Evolutionary conservation across 139 green algal species (phyloP).

Genomic region (Chlorella sp.): DNA sequence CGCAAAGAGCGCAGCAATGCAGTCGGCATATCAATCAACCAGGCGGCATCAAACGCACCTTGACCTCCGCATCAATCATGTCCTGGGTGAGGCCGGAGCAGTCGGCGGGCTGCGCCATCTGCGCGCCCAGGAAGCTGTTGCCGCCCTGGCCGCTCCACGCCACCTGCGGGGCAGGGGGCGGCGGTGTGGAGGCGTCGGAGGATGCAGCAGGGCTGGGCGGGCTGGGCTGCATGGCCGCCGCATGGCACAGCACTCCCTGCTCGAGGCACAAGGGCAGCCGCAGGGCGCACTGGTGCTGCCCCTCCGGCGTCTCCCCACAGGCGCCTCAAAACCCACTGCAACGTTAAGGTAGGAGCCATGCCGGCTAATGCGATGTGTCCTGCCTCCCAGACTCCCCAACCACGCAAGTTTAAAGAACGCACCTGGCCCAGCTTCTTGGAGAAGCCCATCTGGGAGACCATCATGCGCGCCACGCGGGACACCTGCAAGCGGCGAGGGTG

Average conservation of each 20-base stretch:
- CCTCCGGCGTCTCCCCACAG: too few species aligned
- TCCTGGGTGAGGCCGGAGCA: conserved; percentile 81
- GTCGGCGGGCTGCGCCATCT: conserved; percentile 85
- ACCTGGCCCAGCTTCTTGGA: conserved; percentile 93
- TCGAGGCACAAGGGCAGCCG: too few species aligned
- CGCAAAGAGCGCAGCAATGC: background rate
- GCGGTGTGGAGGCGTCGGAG: background rate
- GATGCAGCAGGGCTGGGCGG: background rate
- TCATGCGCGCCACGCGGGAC: conserved; percentile 75
- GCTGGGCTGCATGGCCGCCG: background rate
- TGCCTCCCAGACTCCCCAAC: too few species aligned
- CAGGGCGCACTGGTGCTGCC: too few species aligned
- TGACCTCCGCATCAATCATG: conserved; percentile 92
- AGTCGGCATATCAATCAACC: background rate
- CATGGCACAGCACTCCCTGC: too few species aligned
- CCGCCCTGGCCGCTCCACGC: conserved; percentile 73
- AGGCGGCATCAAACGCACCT: conserved; percentile 9
- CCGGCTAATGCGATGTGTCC: too few species aligned
- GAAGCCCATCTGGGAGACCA: conserved; percentile 96
- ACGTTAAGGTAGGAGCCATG: too few species aligned
- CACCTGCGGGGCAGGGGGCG: conserved; percentile 37
- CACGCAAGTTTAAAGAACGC: background rate
- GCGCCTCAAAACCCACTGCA: too few species aligned
- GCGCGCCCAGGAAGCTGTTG: conserved; percentile 86
- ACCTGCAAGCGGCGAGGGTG: conserved; percentile 44